Evolutionary conservation across 208 protist species (phyloP).

Genomic region (Porcisia hertigi): DNA sequence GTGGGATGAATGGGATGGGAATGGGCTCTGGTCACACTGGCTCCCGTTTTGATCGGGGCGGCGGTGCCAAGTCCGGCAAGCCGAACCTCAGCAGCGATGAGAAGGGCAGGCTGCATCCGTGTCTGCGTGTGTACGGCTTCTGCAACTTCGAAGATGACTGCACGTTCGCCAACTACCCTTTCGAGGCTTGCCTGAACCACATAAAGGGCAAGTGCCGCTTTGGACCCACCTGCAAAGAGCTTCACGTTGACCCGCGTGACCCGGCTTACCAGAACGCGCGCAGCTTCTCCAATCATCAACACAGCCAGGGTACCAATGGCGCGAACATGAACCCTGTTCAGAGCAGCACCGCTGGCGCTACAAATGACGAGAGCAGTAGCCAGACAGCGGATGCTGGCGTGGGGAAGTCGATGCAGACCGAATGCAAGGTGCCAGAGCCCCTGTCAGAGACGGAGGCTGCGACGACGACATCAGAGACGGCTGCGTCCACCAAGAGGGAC

Average conservation of each 20-base stretch:
- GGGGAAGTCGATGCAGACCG: conserved; percentile 2
- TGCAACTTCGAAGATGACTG: conserved; percentile 91
- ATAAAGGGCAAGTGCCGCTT: conserved; percentile 93
- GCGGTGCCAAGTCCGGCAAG: conserved; percentile 19
- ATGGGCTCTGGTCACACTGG: conserved; percentile 5
- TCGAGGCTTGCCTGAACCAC: conserved; percentile 86
- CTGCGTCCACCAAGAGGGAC: not conserved
- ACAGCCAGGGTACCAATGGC: conserved; percentile 18
- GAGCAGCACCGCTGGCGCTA: not conserved
- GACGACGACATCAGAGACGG: not conserved
- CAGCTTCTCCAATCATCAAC: conserved; percentile 47
- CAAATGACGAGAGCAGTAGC: conserved; percentile 10
- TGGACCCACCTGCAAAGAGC: conserved; percentile 81
- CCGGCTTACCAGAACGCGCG: conserved; percentile 55
- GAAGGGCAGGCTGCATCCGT: conserved; percentile 68
- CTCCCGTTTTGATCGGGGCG: conserved; percentile 18
- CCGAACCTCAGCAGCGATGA: conserved; percentile 18
- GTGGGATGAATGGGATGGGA: conserved; percentile 4
- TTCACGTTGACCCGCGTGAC: conserved; percentile 75
- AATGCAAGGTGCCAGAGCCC: conserved; percentile 5
- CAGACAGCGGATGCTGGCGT: not conserved
- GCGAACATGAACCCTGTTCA: conserved; percentile 23
- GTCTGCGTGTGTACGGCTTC: conserved; percentile 85
- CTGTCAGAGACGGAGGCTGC: not conserved
- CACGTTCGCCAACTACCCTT: conserved; percentile 88